Evolutionary conservation across 2,329 filamentous ascomycete genomes (phyloP), one percentile per base, ranked within the genome.

Genomic region (Sclerotinia sclerotiorum): DNA sequence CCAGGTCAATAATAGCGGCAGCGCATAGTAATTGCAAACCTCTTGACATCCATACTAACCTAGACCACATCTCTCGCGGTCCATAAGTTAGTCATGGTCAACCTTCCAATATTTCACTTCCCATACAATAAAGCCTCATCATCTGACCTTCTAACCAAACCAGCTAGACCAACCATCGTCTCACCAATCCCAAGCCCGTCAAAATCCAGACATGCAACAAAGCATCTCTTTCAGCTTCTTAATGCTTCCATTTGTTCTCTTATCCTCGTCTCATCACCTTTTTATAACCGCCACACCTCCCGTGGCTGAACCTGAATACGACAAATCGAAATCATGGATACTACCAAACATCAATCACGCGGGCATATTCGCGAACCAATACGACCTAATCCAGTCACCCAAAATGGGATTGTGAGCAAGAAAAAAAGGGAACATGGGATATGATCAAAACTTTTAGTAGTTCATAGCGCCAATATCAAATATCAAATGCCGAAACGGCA

Each of bases 121-220:
- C 13, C 1, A 27, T 51, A 10, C 10, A 51, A 11, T 24, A 51
- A 42, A 42, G 60, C 29, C 46, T 63, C 55, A 11, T 6, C n/a
- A 51, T 42, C 46, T 51, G 60, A 42, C 32, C n/a, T 52, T 39
- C 15, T n/a, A 5, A 35, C 5, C n/a, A 62, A 27, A 39, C 19
- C 15, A 39, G n/a, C 44, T 32, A n/a, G 17, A n/a, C 15, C 15
- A n/a, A 8, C 11, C 29, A 51, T 27, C 15, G 46, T 63, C 60
- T 39, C 60, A 63, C 60, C 46, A 51, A 21, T 8, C 46, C 46
- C 32, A 63, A 63, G 46, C 60, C 60, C 29, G 1, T 42, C 29
- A 21, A 51, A 63, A 27, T 27, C 0, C 32, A 42, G 60, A 63
- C 60, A 63, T 51, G 60, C 60, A 63, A 63, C 46, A 63, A 63